Evolutionary conservation across 805 yeast species (phyloP), one percentile per base, ranked within the genome.

Genomic region (Candida maris): DNA sequence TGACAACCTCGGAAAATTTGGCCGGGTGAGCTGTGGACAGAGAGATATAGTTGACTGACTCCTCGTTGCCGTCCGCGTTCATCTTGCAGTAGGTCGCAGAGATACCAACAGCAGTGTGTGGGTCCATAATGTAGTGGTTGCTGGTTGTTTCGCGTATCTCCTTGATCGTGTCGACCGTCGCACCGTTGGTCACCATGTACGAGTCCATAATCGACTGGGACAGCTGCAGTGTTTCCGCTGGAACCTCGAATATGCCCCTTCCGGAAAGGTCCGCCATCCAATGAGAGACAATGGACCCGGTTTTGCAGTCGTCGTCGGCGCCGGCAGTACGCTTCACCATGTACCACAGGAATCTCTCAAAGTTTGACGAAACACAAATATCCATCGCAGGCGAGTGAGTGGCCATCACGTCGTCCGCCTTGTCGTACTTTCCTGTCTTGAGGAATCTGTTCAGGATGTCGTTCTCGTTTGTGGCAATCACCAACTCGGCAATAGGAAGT

Each of bases 1-100:
- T 82, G 18, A 93, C 99, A 34, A 96, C 98, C 45, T 87, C 97
- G 18, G 96, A 85, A 56, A 93, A 93, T 66, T 93, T 93, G 42
- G 98, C 99, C 28, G 99, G 99, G 61, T 93, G 99, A 6, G 99
- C 99, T 32, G 99, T 93, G 8, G 97, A 84, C 40, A 93, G 75
- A 4, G 96, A 84, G 30, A 93, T 72, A 56, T 74, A 74, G 38
- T 75, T 68, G 26, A 70, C 62, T 19, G 67, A 56, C 16, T 61
- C 41, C 7, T 44, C 53, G 25, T 64, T 62, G 18, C 61, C 56
- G 30, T 67, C 72, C 19, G 59, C 54, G 12, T 67, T 69, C 35
- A 83, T 74, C 54, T 75, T 70, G 48, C 80, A 71, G 48, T 81
- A 72, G 27, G 93, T 68, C 15, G 95, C 83, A 41, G 82, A 75